phyloP scores from a whole-genome alignment of 768 basidiomycete genomes.

The Chalciporus pseudorubinellus region DNA sequence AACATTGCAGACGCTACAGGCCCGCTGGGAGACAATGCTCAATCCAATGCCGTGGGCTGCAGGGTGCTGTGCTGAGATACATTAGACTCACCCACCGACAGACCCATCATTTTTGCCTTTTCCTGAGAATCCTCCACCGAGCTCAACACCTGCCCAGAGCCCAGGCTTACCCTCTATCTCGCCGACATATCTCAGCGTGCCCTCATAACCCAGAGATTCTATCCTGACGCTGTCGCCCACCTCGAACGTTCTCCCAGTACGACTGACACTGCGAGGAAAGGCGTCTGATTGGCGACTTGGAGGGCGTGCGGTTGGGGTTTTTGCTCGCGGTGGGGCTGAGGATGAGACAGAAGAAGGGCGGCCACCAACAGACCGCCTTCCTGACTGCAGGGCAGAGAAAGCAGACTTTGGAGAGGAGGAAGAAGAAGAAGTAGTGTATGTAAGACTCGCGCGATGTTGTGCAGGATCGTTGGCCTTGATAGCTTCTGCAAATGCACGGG shows the following conservation, averaged over 20 bases:
- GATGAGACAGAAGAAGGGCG: slow-evolving; percentile 65
- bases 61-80: background rate
- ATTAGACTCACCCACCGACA: slow-evolving; percentile 72
- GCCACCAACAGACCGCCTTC: slow-evolving; percentile 47
- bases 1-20: background rate
- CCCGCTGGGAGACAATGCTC: background rate
- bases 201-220: slow-evolving; percentile 87
- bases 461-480: slow-evolving; percentile 80
- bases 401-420: slow-evolving; percentile 45
- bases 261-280: slow-evolving; percentile 45
- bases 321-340: slow-evolving; percentile 42
- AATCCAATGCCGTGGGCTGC: background rate
- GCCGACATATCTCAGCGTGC: slow-evolving; percentile 75
- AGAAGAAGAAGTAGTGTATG: slow-evolving; percentile 39
- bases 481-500: slow-evolving; percentile 75
- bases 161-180: slow-evolving; percentile 88
- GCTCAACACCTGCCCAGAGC: slow-evolving; percentile 91
- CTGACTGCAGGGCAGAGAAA: slow-evolving; percentile 42
- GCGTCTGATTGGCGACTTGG: slow-evolving; percentile 67
- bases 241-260: slow-evolving; percentile 50
- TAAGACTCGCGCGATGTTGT: slow-evolving; percentile 52
- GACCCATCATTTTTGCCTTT: slow-evolving; percentile 95
- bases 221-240: slow-evolving; percentile 84
- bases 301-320: slow-evolving; percentile 58
- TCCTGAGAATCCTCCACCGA: slow-evolving; percentile 79